These are phyloP conservation scores for Entamoeba moshkovskii DNA, from an alignment of 208 protist species.

Conservation along the genomic window DNA sequence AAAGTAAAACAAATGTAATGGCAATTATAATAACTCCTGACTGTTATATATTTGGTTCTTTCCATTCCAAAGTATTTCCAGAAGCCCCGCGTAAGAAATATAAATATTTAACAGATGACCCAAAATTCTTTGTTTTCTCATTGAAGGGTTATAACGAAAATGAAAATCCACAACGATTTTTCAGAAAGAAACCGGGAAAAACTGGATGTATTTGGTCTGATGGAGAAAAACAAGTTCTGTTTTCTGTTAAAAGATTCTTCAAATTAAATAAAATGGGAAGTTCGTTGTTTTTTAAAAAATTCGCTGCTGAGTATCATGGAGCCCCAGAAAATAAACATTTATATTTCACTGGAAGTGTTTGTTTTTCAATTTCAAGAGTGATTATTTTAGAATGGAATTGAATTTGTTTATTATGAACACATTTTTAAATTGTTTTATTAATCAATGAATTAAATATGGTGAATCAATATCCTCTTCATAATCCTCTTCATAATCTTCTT, in stretches of 20 bases:
- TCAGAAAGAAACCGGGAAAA: background rate
- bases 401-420: no score
- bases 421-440: no score
- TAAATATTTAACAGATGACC: background rate
- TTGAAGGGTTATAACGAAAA: background rate
- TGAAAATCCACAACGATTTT: background rate
- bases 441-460: no score
- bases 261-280: background rate
- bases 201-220: background rate
- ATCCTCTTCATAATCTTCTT: no score
- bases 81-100: background rate
- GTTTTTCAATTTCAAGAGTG: background rate
- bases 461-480: no score
- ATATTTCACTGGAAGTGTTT: background rate
- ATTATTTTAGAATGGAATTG: background rate
- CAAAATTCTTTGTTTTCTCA: background rate
- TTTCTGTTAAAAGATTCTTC: background rate
- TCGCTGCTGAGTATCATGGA: background rate
- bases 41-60: background rate
- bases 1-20: background rate
- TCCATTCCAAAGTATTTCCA: background rate
- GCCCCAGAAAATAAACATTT: background rate
- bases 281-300: background rate
- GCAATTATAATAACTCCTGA: background rate
- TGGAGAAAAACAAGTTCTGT: background rate